Evolutionary conservation across 2,329 filamentous ascomycete species (phyloP).

Genomic region (Colletotrichum godetiae): DNA sequence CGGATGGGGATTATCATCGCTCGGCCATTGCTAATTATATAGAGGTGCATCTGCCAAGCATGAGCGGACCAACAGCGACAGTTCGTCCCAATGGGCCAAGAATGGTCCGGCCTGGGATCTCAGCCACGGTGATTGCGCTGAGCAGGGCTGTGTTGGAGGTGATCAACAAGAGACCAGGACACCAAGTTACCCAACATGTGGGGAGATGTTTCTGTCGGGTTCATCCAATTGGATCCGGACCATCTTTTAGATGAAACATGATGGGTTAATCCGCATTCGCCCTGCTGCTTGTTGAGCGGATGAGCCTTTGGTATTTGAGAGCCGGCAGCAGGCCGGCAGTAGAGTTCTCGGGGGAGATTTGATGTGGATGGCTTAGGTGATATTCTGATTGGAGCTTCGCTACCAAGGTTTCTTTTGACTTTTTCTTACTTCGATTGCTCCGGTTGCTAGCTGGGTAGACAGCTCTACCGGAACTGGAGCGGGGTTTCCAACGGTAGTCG

Average conservation of each 20-base stretch:
- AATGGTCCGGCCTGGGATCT: conserved; percentile 5
- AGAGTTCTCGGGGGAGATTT: background rate
- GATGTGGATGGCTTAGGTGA: background rate
- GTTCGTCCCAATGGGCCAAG: conserved; percentile 31
- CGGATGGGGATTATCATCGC: conserved; percentile 4
- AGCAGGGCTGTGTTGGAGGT: conserved; percentile 26
- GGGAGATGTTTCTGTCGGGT: background rate
- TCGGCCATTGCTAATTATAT: conserved; percentile 31
- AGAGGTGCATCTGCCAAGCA: conserved; percentile 28
- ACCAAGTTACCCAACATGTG: background rate
- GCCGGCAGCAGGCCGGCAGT: background rate
- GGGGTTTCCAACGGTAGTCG: background rate
- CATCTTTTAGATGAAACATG: background rate
- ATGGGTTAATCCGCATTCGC: background rate
- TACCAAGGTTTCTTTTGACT: background rate
- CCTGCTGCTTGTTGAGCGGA: background rate
- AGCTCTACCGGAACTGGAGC: background rate
- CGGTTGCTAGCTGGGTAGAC: background rate
- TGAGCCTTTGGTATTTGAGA: background rate
- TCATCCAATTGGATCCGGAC: background rate
- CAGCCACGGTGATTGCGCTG: conserved; percentile 35
- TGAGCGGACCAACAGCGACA: conserved; percentile 21
- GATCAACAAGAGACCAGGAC: conserved; percentile 13
- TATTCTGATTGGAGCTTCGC: background rate
- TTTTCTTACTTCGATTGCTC: background rate